A percentile compares a stretch with the other conserved stretches of the same genome.
Evolutionary conservation across 768 basidiomycete species (phyloP).

Genomic region (Lyophyllum shimeji): DNA sequence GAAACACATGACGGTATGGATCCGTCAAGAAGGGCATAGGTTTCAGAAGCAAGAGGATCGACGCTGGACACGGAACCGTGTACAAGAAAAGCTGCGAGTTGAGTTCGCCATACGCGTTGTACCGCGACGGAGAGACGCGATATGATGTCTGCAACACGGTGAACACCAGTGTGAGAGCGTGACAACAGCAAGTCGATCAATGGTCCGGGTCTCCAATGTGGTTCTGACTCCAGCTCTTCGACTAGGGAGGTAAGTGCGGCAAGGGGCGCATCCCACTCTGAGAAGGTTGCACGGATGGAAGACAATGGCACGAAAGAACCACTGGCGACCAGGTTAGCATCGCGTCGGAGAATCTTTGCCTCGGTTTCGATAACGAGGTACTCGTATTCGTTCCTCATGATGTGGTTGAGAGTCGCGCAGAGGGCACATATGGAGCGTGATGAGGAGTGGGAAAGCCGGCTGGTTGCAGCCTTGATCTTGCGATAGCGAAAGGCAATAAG

Average conservation of each 20-base stretch:
- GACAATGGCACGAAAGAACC: conserved; percentile 87
- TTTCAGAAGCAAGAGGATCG: conserved; percentile 67
- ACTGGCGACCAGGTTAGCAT: conserved; percentile 73
- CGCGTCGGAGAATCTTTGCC: conserved; percentile 71
- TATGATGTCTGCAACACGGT: conserved; percentile 72
- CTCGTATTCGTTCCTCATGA: conserved; percentile 81
- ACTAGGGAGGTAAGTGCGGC: conserved; percentile 67
- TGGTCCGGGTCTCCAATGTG: conserved; percentile 70
- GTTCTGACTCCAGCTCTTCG: conserved; percentile 54
- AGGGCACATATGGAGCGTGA: conserved; percentile 82
- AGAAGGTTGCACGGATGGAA: conserved; percentile 77
- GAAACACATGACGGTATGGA: conserved; percentile 79
- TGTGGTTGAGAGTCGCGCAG: conserved; percentile 68
- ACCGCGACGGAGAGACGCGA: conserved; percentile 71
- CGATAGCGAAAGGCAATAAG: conserved; percentile 74
- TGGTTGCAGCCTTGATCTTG: conserved; percentile 61
- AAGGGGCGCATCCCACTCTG: conserved; percentile 87
- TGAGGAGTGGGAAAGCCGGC: conserved; percentile 48
- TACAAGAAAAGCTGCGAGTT: conserved; percentile 79
- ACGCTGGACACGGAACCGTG: conserved; percentile 68
- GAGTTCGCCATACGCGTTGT: conserved; percentile 80
- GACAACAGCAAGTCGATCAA: conserved; percentile 77
- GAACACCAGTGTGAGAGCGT: conserved; percentile 75
- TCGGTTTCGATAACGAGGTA: conserved; percentile 78
- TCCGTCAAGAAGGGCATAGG: conserved; percentile 58